Conservation (phyloP, 2,329 filamentous ascomycete species). For the Neofusicoccum kwambonambiense region DNA sequence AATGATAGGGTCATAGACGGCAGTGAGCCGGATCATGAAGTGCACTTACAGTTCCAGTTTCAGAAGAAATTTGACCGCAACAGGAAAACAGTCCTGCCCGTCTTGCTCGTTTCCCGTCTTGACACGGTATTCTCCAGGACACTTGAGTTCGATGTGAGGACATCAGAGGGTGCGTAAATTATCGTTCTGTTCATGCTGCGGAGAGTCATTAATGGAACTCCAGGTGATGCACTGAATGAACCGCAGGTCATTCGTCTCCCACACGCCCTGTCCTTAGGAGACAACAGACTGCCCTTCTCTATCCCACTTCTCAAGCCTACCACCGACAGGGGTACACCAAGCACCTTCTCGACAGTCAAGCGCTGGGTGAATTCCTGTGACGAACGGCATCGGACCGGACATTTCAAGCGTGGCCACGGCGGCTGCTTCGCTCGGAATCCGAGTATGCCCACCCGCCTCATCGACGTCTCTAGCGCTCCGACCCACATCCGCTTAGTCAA, state of each 20-base stretch:
- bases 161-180: neutral
- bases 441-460: conserved; percentile 7
- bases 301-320: neutral
- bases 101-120: neutral
- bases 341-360: neutral
- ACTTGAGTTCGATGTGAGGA: conserved; percentile 7
- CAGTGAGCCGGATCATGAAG: neutral
- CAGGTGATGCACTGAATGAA: conserved; percentile 4
- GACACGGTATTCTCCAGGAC: conserved; percentile 4
- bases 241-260: neutral
- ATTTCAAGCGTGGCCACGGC: too few species aligned
- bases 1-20: neutral
- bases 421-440: neutral
- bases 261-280: neutral
- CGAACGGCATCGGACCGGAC: neutral
- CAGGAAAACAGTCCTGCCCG: neutral
- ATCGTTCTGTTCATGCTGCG: neutral
- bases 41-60: neutral
- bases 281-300: neutral
- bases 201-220: neutral
- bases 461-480: neutral
- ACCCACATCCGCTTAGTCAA: neutral
- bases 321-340: neutral
- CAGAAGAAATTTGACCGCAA: neutral
- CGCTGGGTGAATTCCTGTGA: conserved; percentile 6